Evolutionary conservation across 306 rosid genomes (phyloP).

Genomic region (Canavalia ensiformis): DNA sequence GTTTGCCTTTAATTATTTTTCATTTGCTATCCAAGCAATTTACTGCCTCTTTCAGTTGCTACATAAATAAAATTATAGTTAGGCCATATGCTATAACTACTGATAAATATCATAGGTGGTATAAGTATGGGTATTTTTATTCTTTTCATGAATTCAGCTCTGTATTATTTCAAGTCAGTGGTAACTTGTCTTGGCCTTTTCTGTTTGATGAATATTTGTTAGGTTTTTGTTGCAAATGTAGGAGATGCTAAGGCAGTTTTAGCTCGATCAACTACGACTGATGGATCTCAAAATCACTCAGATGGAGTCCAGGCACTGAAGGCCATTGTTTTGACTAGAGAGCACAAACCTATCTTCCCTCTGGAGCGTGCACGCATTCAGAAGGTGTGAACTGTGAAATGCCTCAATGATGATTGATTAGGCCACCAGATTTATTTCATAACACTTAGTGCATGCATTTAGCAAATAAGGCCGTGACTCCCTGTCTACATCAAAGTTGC

Average conservation of each 20-base stretch:
- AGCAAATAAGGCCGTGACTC: slow-evolving; percentile 14
- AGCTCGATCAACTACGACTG: slow-evolving; percentile 68
- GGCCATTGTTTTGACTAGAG: slow-evolving; percentile 92
- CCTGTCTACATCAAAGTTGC: slow-evolving; percentile 28
- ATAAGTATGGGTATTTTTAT: slow-evolving; percentile 9
- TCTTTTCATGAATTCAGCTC: slow-evolving; percentile 29
- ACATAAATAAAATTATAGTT: not conserved
- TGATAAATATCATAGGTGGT: slow-evolving; percentile 15
- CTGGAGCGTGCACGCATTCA: slow-evolving; percentile 90
- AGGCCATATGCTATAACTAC: not conserved
- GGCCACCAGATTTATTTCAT: slow-evolving; percentile 28
- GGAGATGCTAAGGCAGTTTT: slow-evolving; percentile 96
- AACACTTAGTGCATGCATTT: slow-evolving; percentile 26
- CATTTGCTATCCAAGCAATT: not conserved
- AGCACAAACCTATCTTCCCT: slow-evolving; percentile 91
- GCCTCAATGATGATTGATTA: slow-evolving; percentile 39
- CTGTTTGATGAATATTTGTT: slow-evolving; percentile 46
- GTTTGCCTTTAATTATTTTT: slow-evolving; percentile 43
- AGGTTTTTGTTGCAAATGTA: slow-evolving; percentile 86
- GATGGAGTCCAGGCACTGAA: slow-evolving; percentile 62
- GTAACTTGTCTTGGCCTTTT: slow-evolving; percentile 11
- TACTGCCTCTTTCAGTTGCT: slow-evolving; percentile 25
- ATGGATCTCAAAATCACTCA: slow-evolving; percentile 58
- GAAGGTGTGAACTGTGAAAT: slow-evolving; percentile 72
- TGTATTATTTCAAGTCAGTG: not conserved